Evolutionary conservation across 73 alveolate genomes (phyloP), one percentile per base, ranked within the genome.

Genomic region (Effrenium voratum): DNA sequence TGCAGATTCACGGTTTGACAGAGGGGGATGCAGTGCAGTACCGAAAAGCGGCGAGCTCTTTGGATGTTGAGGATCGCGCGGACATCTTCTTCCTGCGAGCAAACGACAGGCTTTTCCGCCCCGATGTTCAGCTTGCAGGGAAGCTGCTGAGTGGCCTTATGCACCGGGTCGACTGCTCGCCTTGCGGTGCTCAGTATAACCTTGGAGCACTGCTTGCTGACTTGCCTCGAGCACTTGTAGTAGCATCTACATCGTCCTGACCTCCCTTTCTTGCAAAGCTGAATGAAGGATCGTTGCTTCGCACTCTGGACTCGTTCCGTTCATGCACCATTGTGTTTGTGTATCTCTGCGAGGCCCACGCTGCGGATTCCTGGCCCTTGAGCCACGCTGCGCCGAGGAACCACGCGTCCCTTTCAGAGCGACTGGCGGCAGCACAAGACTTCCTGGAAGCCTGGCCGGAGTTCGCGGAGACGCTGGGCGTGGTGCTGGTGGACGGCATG

Each of bases 181-280:
- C 24, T 3, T 47, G 73, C 44, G 36, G 40, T n/a, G 36, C 40
- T 34, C 40, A 40, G 12, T 72, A 34, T 6, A 26, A n/a, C 24
- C 15, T 82, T 72, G 75, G 34, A 32, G 92, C 46, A 2, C 22
- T 82, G 24, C 92, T 82, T 28, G n/a, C n/a, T n/a, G 49, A 50
- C 44, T 32, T 82, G 40, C 92, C 92, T 2, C 60, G 92, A n/a
- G 92, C 92, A 4, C 49, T 82, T 46, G 52, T 82, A 34, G 92
- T 82, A 49, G 92, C 92, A 47, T 82, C 92, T 49, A 82, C 92
- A 49, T 82, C 92, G 49, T 82, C 92, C 92, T 82, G 92, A 82
- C 92, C 92, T 0, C 92, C 92, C 44, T 82, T 82, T 82, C 75
- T 82, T n/a, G 92, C 92, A 82, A 82, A 47, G 75, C 92, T 82